Evolutionary conservation across 768 basidiomycete genomes (phyloP), one percentile per base, ranked within the genome.

Genomic region (Agaricus subrufescens): DNA sequence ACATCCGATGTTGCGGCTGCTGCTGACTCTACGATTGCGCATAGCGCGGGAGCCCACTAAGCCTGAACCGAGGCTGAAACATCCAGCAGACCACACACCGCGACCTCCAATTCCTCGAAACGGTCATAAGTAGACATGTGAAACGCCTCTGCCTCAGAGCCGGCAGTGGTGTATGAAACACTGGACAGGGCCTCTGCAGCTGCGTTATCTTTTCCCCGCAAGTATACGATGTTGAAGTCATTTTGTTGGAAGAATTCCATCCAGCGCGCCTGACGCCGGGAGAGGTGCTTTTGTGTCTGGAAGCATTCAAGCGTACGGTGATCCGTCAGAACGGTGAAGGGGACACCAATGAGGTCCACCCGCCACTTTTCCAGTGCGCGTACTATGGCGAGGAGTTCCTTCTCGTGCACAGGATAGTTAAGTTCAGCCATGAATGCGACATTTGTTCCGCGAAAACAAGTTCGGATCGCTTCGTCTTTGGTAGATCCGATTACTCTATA

Each of bases 371-470:
- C 54, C 3, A 69, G 60, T 0, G 71, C 68, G 3, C 64, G 48
- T 0, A 77, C 59, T 10, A 76, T 71, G 0, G 73, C 70, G 0
- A 74, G 54, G 0, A 75, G 51, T 52, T 75, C 73, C 54, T 71
- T 68, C 52, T 75, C 64, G 45, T 75, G 72, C 0, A 69, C 64
- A 0, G 72, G 70, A 43, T 75, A 76, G 50, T 74, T 73, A 15
- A 2, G 37, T 39, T 62, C 40, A n/a, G n/a, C 8, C 12, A 8
- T 19, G 12, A 42, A 12, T n/a, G 19, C 40, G 12, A 4, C 12
- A 15, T 19, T 19, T 42, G 12, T 15, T 42, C 40, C 40, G 40
- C 49, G 14, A 50, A 34, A 29, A 30, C 49, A 15, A 42, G 12
- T 15, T 19, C 8, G 12, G 40, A 42, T 4, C 15, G 19, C 12